Percentiles rank a stretch among this genome's conserved stretches.
These are phyloP conservation scores for Tricholoma hemisulphureum DNA, from an alignment of 768 basidiomycete species.

Conservation along the genomic window DNA sequence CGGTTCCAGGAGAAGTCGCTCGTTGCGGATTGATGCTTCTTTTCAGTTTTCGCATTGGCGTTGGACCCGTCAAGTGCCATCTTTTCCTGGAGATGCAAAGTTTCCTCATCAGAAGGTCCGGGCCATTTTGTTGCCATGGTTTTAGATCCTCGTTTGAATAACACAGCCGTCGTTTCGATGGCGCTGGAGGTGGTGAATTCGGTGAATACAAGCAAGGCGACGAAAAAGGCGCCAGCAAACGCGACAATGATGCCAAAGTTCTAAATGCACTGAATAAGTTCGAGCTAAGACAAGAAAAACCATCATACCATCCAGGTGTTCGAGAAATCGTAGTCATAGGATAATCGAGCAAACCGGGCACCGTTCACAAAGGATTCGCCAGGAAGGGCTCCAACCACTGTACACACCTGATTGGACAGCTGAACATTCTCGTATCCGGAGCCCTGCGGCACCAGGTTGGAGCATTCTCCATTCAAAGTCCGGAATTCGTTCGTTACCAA, in stretches of 20 bases:
- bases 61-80: background rate
- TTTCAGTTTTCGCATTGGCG: slow-evolving; percentile 22
- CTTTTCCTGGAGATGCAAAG: slow-evolving; percentile 38
- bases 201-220: slow-evolving; percentile 55
- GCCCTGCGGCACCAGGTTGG: slow-evolving; percentile 59
- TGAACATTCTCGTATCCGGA: slow-evolving; percentile 58
- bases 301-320: slow-evolving; percentile 22
- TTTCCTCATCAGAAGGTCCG: slow-evolving; percentile 30
- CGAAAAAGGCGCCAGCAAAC: slow-evolving; percentile 58
- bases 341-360: slow-evolving; percentile 44
- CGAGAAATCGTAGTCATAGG: slow-evolving; percentile 45
- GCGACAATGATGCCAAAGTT: slow-evolving; percentile 69
- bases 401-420: slow-evolving; percentile 72
- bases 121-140: slow-evolving; percentile 21
- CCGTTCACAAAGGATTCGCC: slow-evolving; percentile 64
- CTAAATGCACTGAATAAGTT: slow-evolving; percentile 26
- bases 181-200: slow-evolving; percentile 49
- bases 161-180: slow-evolving; percentile 40
- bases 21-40: slow-evolving; percentile 41
- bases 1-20: slow-evolving; percentile 80
- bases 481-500: slow-evolving; percentile 83
- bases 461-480: slow-evolving; percentile 58
- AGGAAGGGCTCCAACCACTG: slow-evolving; percentile 60
- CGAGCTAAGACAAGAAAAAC: background rate
- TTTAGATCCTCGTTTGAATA: slow-evolving; percentile 62